Percentiles rank a stretch among this genome's conserved stretches.
These are phyloP conservation scores for Colletotrichum tanaceti DNA, from an alignment of 2,329 filamentous ascomycete species.

Conservation along the genomic window DNA sequence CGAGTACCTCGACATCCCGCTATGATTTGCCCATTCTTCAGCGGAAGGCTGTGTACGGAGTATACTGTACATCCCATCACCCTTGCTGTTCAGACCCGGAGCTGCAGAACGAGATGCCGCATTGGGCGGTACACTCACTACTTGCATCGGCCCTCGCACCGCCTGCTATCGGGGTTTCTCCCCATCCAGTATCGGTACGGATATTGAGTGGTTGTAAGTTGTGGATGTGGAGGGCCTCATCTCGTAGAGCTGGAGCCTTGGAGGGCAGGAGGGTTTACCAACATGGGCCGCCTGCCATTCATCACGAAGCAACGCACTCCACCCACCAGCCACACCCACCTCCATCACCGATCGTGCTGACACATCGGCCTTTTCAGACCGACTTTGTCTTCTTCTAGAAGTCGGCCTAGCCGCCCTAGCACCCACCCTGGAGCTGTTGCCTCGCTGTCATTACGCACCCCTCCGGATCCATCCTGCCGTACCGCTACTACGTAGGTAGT, in stretches of 20 bases:
- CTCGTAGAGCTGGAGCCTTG: slow-evolving; percentile 20
- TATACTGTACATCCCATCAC: slow-evolving; percentile 34
- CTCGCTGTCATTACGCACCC: slow-evolving; percentile 7
- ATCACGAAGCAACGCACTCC: slow-evolving; percentile 14
- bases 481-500: too few relatives aligned
- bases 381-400: slow-evolving; percentile 29
- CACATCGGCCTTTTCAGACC: slow-evolving; percentile 30
- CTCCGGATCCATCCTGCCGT: slow-evolving; percentile 17
- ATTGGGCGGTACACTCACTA: slow-evolving; percentile 6
- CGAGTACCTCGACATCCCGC: slow-evolving; percentile 9
- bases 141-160: background rate
- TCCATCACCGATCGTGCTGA: slow-evolving; percentile 26
- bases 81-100: slow-evolving; percentile 34
- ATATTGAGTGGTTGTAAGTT: too few relatives aligned
- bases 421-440: background rate
- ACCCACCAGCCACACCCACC: slow-evolving; percentile 15
- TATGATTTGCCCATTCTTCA: slow-evolving; percentile 33
- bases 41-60: slow-evolving; percentile 35
- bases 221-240: slow-evolving; percentile 36
- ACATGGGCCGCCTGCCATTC: background rate
- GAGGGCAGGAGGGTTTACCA: slow-evolving; percentile 6
- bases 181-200: background rate
- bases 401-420: background rate
- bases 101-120: slow-evolving; percentile 29
- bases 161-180: slow-evolving; percentile 8